A percentile compares a stretch with the other conserved stretches of the same genome.
Conservation (phyloP, 768 basidiomycete species). For the Trametes punicea region DNA sequence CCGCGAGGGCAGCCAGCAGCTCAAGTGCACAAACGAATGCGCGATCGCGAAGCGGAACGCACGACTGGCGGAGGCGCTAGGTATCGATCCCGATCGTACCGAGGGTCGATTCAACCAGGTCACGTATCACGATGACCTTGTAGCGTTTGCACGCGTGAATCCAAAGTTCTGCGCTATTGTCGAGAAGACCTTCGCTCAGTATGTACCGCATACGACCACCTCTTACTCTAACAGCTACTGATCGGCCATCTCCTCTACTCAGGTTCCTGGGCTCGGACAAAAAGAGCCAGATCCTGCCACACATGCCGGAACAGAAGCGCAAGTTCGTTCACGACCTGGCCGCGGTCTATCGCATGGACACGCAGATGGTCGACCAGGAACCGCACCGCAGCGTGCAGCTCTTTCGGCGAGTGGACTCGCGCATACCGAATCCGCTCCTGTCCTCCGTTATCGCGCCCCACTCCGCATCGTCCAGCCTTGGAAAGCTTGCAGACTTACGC, state of each 20-base stretch:
- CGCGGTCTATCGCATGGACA: conserved; percentile 75
- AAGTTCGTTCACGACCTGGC: conserved; percentile 84
- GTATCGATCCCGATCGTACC: conserved; percentile 60
- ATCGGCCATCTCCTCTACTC: not conserved
- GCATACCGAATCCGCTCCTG: conserved; percentile 69
- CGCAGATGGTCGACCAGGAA: conserved; percentile 87
- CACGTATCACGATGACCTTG: conserved; percentile 61
- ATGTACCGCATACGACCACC: conserved; percentile 30
- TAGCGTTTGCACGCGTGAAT: conserved; percentile 58
- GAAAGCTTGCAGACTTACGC: conserved; percentile 60
- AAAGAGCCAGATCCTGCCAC: conserved; percentile 69
- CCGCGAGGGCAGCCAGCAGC: conserved; percentile 37
- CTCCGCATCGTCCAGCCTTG: conserved; percentile 40
- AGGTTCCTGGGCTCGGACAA: conserved; percentile 73
- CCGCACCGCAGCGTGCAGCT: conserved; percentile 85
- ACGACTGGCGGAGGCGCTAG: conserved; percentile 84
- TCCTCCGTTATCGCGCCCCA: conserved; percentile 39
- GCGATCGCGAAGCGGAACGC: conserved; percentile 83
- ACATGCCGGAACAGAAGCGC: conserved; percentile 75
- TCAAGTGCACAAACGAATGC: conserved; percentile 85
- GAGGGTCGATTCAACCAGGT: conserved; percentile 37
- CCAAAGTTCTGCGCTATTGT: conserved; percentile 65
- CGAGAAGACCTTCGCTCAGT: conserved; percentile 83
- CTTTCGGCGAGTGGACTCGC: conserved; percentile 76
- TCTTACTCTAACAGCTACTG: not conserved